phyloP scores from a whole-genome alignment of 768 basidiomycete genomes.

The Leccinellum albellum region DNA sequence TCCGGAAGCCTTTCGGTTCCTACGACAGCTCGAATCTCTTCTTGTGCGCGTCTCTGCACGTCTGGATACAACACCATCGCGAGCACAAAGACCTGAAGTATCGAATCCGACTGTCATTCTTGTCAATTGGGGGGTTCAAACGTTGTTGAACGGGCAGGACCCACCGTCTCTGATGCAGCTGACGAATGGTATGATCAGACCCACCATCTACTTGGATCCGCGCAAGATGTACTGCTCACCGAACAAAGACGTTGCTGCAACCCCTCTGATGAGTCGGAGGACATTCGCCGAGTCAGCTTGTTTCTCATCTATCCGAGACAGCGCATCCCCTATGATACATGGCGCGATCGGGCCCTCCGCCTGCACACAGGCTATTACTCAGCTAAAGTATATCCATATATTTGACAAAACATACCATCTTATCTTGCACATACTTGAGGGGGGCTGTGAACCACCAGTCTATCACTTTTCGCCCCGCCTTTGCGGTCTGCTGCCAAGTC shows the following conservation, averaged over 20 bases:
- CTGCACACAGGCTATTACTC: not conserved
- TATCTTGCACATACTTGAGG: not conserved
- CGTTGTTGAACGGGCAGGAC: not conserved
- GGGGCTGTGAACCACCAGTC: constrained; percentile 5
- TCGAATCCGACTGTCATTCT: constrained; percentile 5
- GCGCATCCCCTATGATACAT: constrained; percentile 6
- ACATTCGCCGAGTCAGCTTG: not conserved
- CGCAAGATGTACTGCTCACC: not conserved
- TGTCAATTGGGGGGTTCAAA: not conserved
- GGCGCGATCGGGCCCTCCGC: not conserved
- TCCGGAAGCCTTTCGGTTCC: constrained; percentile 5
- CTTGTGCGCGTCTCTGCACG: constrained; percentile 6
- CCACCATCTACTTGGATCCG: not conserved
- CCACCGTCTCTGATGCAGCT: constrained; percentile 9
- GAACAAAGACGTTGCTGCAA: constrained; percentile 5
- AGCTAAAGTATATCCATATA: not conserved
- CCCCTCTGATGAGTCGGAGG: constrained; percentile 2
- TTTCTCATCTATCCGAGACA: constrained; percentile 1
- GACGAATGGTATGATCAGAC: not conserved
- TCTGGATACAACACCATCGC: constrained; percentile 8
- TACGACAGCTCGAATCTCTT: constrained; percentile 4
- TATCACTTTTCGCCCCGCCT: not conserved
- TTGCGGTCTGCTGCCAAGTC: not conserved
- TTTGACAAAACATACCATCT: not conserved
- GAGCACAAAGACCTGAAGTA: not conserved